Conservation (phyloP, 352 stramenopile genomes). For the Globisporangium radiosum region DNA sequence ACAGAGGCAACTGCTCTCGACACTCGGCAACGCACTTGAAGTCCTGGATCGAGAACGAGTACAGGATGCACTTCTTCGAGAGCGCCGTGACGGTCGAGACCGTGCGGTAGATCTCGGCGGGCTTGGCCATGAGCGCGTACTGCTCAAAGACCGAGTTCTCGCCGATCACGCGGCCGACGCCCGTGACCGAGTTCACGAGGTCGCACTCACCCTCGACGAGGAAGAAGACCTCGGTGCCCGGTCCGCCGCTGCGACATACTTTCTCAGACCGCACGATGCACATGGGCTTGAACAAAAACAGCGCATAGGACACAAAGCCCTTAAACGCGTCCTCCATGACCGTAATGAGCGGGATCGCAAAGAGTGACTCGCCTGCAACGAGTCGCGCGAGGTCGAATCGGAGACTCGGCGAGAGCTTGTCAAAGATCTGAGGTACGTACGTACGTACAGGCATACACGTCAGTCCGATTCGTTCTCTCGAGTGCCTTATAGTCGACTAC, state of each 20-base stretch:
- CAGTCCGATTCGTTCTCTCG: too few species aligned
- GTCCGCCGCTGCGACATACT: slow-evolving; percentile 63
- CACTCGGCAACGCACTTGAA: slow-evolving; percentile 42
- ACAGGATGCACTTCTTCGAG: slow-evolving; percentile 63
- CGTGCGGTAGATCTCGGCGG: slow-evolving; percentile 69
- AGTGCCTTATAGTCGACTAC: too few species aligned
- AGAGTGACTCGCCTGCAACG: slow-evolving; percentile 70
- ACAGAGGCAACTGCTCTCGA: not conserved
- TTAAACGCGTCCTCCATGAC: slow-evolving; percentile 87
- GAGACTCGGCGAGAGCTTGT: slow-evolving; percentile 71
- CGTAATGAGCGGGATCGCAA: slow-evolving; percentile 77
- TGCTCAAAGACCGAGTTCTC: slow-evolving; percentile 78
- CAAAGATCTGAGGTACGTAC: slow-evolving; percentile 46
- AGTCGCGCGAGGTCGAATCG: slow-evolving; percentile 75
- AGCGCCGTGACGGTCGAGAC: slow-evolving; percentile 67
- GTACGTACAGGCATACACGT: too few species aligned
- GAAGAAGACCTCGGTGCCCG: slow-evolving; percentile 80
- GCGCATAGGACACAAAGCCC: slow-evolving; percentile 81
- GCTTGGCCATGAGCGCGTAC: slow-evolving; percentile 68
- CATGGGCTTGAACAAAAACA: slow-evolving; percentile 76
- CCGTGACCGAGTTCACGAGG: slow-evolving; percentile 62
- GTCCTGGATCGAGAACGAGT: slow-evolving; percentile 74
- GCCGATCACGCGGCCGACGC: slow-evolving; percentile 47
- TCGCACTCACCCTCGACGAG: slow-evolving; percentile 81
- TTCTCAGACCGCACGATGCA: slow-evolving; percentile 65